Base-by-base conservation (phyloP, 192 early-diverging fungal species). In the Gamsiella multidivaricata region DNA sequence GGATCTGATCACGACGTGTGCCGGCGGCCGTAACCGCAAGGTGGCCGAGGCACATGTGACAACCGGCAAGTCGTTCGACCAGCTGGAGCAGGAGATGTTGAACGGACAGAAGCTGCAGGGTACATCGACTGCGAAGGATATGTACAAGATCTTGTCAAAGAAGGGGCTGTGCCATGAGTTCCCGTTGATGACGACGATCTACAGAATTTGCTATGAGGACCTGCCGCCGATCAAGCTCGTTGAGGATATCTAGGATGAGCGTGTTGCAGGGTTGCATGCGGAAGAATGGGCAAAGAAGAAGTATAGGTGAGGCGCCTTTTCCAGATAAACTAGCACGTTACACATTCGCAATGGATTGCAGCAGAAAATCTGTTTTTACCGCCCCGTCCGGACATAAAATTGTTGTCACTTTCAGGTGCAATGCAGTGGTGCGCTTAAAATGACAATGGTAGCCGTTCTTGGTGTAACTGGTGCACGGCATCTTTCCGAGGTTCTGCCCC, bases 31-130 rank as follows among this genome's bases (percentile, higher is more conserved):
- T 53, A 97, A 99, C 86, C 88, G 96, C 45, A 90, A 90, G 59
- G 89, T 98, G 42, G 96, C 96, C 0, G 96, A 98, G 72, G 95
- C 94, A 8, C 91, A 91, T 79, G 94, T 96, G 36, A 76, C 78
- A 25, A 97, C 95, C 5, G 95, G 95, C n/a, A 97, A 97, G 83
- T 87, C 95, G 23, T 95, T 99, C 86, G 89, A 92, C 39, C 86
- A 89, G 75, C 86, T 99, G n/a, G 96, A 99, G 69, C 74, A 88
- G 57, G 96, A 97, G 59, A 80, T 98, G 81, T 87, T 99, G 43
- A 96, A 97, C 68, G 97, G 97, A 37, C 97, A 99, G 68, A 99
- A 99, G 80, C 83, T 99, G 50, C 97, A 99, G 84, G 97, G 97
- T 45, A 95, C 95, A 15, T 82, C 94, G 56, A 98, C 97, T 0